Conservation (phyloP, 257 asterid species). For the Solanum corneliomulleri region DNA sequence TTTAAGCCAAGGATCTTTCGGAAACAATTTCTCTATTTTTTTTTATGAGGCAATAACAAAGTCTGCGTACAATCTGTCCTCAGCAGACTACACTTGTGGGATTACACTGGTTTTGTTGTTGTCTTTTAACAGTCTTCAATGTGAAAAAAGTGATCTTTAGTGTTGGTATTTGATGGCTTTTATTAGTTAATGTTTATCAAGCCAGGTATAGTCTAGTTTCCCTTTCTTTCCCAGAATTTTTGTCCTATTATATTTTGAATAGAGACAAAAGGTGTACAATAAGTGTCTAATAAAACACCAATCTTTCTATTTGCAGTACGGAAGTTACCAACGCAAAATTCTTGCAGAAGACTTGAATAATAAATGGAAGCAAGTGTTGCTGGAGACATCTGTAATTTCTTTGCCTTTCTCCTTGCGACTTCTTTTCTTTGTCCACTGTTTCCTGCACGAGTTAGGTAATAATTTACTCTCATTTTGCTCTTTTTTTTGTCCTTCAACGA, state of each 20-base stretch:
- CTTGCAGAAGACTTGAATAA: conserved; percentile 73
- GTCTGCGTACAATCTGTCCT: not conserved
- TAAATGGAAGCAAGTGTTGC: conserved; percentile 78
- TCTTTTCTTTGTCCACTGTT: not conserved
- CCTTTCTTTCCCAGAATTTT: not conserved
- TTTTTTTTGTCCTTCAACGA: not conserved
- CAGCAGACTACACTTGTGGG: not conserved
- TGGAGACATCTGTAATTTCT: conserved; percentile 47
- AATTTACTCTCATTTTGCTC: not conserved
- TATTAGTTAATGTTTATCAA: not conserved
- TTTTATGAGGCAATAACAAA: not conserved
- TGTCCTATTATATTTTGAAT: not conserved
- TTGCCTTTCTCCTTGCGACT: not conserved
- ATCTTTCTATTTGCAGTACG: conserved; percentile 41
- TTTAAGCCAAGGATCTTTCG: not conserved
- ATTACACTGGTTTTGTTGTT: not conserved
- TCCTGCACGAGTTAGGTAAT: not conserved
- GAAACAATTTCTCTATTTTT: not conserved
- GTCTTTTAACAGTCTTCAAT: not conserved
- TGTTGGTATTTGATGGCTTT: not conserved
- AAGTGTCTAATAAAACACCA: not conserved
- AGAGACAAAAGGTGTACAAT: not conserved
- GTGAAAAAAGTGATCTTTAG: not conserved
- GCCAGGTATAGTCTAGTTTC: not conserved
- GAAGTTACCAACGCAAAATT: conserved; percentile 53